phyloP scores from a whole-genome alignment of 345 rosid species.

The Draba incana region DNA sequence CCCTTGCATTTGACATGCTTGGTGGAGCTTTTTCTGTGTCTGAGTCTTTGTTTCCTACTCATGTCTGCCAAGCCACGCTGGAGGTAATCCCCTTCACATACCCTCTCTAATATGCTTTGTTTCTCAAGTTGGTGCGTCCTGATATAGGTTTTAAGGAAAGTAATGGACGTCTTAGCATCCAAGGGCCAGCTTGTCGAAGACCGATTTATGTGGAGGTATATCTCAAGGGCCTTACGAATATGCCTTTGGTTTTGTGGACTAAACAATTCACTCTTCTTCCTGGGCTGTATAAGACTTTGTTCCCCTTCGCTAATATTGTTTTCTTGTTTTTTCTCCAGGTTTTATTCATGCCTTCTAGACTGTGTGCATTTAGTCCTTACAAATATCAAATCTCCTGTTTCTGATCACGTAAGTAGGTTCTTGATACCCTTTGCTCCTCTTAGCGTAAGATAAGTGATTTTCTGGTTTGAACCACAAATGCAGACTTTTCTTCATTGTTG shows the following conservation, averaged over 20 bases:
- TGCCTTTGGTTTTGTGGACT: constrained; percentile 15
- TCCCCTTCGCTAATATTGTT: constrained; percentile 7
- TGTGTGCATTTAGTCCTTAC: constrained; percentile 76
- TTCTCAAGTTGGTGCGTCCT: constrained; percentile 30
- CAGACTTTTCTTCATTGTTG: constrained; percentile 23
- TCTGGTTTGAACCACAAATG: constrained; percentile 14
- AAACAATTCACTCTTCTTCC: not conserved
- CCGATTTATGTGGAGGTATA: constrained; percentile 65
- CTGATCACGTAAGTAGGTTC: constrained; percentile 73
- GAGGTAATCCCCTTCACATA: constrained; percentile 51
- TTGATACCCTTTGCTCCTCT: constrained; percentile 20
- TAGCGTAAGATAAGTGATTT: constrained; percentile 8
- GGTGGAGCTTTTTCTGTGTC: constrained; percentile 60
- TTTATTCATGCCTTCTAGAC: constrained; percentile 77
- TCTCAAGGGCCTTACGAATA: constrained; percentile 18
- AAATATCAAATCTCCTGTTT: constrained; percentile 65
- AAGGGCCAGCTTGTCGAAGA: constrained; percentile 64
- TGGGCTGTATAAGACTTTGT: constrained; percentile 8
- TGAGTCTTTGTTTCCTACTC: constrained; percentile 59
- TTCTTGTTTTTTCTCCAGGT: constrained; percentile 49
- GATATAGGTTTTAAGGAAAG: constrained; percentile 73
- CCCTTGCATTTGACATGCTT: constrained; percentile 62
- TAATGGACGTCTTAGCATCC: constrained; percentile 73
- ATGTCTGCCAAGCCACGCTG: constrained; percentile 64
- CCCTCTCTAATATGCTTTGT: constrained; percentile 22